Evolutionary conservation across 495 filamentous ascomycete genomes (phyloP).

Genomic region (Lasiosphaeria hispida): DNA sequence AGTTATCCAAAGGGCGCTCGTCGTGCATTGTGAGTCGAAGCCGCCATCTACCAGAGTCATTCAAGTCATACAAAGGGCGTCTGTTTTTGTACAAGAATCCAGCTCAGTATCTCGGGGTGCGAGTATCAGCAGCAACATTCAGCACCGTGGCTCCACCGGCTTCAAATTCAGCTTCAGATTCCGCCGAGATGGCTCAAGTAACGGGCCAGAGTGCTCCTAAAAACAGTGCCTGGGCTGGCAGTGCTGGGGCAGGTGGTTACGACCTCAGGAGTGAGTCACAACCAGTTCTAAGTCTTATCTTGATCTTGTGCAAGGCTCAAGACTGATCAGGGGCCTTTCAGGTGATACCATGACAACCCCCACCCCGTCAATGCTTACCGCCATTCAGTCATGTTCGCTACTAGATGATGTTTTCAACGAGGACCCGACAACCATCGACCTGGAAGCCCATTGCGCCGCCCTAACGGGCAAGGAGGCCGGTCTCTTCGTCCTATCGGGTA

Average conservation of each 20-base stretch:
- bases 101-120: no score
- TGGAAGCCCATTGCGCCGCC: constrained; percentile 67
- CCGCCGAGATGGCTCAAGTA: not conserved
- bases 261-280: constrained; percentile 43
- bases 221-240: constrained; percentile 39
- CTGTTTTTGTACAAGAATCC: no score
- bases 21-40: not conserved
- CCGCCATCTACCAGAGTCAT: no score
- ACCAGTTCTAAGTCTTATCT: not conserved
- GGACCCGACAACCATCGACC: constrained; percentile 71
- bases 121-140: not conserved
- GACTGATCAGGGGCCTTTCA: constrained; percentile 21
- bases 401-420: constrained; percentile 83
- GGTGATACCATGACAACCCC: constrained; percentile 87
- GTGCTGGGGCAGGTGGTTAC: constrained; percentile 39
- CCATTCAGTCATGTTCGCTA: constrained; percentile 57
- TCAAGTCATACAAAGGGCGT: no score
- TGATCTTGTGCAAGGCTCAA: not conserved
- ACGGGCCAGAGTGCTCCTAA: not conserved
- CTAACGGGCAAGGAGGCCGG: constrained; percentile 71
- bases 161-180: constrained; percentile 1
- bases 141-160: not conserved
- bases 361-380: constrained; percentile 73
- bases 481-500: constrained; percentile 80
- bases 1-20: not conserved